These are phyloP conservation scores for Heterobasidion parviporum DNA, from an alignment of 1,284 basidiomycete genomes.

Conservation along the genomic window DNA sequence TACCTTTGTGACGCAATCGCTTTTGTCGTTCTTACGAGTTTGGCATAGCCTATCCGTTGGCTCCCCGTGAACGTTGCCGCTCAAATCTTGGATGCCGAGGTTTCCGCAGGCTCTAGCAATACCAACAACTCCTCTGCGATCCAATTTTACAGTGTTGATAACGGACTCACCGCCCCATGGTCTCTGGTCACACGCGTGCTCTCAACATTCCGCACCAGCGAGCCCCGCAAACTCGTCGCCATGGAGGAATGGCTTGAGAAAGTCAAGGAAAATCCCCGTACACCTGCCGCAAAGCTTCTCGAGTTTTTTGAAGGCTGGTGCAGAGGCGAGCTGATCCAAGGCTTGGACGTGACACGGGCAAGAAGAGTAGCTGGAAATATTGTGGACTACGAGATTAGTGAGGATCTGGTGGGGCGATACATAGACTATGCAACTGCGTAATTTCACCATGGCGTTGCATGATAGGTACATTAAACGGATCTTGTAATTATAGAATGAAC, in stretches of 20 bases:
- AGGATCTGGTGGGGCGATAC: background rate
- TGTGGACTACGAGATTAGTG: background rate
- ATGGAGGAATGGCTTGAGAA: background rate
- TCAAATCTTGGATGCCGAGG: background rate
- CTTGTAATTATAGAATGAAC: no score
- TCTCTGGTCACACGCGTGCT: background rate
- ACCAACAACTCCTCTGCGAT: background rate
- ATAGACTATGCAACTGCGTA: background rate
- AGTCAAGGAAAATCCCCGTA: background rate
- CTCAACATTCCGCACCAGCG: background rate
- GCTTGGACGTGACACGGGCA: background rate
- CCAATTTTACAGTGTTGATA: conserved; percentile 2
- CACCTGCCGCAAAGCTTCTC: background rate
- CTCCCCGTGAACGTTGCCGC: conserved; percentile 11
- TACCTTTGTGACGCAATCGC: background rate
- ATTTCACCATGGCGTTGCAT: background rate
- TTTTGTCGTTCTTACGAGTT: no score
- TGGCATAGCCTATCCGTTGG: conserved; percentile 7
- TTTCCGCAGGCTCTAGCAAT: background rate
- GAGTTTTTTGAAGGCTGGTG: background rate
- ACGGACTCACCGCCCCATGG: background rate
- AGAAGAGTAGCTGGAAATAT: background rate
- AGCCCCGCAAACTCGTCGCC: background rate
- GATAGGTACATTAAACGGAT: no score
- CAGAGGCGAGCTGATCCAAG: background rate